Percentiles rank a stretch among this genome's conserved stretches.
These are phyloP conservation scores for Leavenworthia alabamica DNA, from an alignment of 345 rosid genomes.

Conservation along the genomic window DNA sequence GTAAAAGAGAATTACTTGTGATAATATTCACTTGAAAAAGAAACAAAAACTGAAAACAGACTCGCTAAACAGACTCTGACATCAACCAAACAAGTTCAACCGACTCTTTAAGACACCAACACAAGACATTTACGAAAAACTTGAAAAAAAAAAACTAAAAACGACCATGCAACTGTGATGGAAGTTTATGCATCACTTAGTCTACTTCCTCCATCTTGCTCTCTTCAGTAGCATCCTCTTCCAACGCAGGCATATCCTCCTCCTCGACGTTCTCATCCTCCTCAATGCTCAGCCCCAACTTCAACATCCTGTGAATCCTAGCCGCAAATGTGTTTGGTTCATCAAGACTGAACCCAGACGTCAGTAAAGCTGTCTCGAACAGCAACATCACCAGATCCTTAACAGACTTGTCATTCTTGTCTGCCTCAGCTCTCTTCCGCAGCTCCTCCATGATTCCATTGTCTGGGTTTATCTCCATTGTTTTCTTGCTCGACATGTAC, in stretches of 20 bases:
- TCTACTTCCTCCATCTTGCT: conserved; percentile 97
- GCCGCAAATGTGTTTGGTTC: conserved; percentile 77
- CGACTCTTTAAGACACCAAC: not conserved
- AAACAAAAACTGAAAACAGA: not conserved
- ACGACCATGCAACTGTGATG: too few relatives aligned
- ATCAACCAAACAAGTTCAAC: not conserved
- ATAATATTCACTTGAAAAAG: not conserved
- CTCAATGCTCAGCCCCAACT: conserved; percentile 72
- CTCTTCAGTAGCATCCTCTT: conserved; percentile 76
- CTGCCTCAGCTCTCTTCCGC: conserved; percentile 71
- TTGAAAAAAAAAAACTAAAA: not conserved
- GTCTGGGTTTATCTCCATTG: conserved; percentile 84
- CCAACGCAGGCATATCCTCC: conserved; percentile 76
- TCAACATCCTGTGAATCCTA: conserved; percentile 86
- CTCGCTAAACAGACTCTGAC: not conserved
- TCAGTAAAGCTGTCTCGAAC: conserved; percentile 71
- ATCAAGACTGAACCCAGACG: conserved; percentile 83
- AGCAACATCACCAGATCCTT: conserved; percentile 72
- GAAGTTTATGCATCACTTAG: conserved; percentile 1
- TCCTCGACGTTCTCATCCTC: conserved; percentile 54
- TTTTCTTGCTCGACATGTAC: conserved; percentile 91
- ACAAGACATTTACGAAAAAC: too few relatives aligned
- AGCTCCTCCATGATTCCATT: conserved; percentile 89
- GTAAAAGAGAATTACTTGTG: too few relatives aligned
- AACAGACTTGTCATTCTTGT: conserved; percentile 79